These are phyloP conservation scores for Hevea brasiliensis DNA, from an alignment of 345 rosid species.

Conservation along the genomic window DNA sequence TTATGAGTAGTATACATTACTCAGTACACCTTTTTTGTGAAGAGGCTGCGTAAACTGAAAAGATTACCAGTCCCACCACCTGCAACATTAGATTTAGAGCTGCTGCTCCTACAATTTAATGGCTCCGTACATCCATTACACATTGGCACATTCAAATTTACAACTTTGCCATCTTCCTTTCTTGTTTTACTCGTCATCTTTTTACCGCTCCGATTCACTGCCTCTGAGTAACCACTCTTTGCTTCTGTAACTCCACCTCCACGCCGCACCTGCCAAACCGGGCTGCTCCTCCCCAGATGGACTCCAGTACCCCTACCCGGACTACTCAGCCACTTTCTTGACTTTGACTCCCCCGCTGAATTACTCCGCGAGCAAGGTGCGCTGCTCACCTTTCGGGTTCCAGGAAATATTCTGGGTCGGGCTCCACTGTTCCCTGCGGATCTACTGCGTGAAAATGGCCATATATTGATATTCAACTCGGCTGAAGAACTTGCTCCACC, in stretches of 20 bases:
- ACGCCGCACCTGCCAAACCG: constrained; percentile 72
- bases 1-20: background rate
- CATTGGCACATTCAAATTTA: constrained; percentile 60
- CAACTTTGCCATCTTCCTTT: constrained; percentile 30
- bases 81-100: too few species aligned
- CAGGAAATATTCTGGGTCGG: constrained; percentile 54
- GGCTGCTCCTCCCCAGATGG: constrained; percentile 69
- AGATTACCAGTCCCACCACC: constrained; percentile 30
- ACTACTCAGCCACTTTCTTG: constrained; percentile 63
- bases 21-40: constrained; percentile 51
- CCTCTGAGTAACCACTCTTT: constrained; percentile 18
- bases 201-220: constrained; percentile 23
- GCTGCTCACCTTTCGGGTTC: constrained; percentile 62
- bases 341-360: constrained; percentile 60
- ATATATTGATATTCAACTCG: constrained; percentile 69
- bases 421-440: constrained; percentile 61
- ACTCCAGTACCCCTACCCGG: constrained; percentile 62
- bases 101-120: constrained; percentile 54
- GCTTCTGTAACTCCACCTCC: constrained; percentile 12
- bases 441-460: constrained; percentile 88
- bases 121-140: constrained; percentile 63
- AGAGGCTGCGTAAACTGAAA: constrained; percentile 70
- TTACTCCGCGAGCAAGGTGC: constrained; percentile 86
- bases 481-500: constrained; percentile 33
- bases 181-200: constrained; percentile 25